These are phyloP conservation scores for Sugiyamaella floridensis DNA, from an alignment of 805 yeast species.

Conservation along the genomic window DNA sequence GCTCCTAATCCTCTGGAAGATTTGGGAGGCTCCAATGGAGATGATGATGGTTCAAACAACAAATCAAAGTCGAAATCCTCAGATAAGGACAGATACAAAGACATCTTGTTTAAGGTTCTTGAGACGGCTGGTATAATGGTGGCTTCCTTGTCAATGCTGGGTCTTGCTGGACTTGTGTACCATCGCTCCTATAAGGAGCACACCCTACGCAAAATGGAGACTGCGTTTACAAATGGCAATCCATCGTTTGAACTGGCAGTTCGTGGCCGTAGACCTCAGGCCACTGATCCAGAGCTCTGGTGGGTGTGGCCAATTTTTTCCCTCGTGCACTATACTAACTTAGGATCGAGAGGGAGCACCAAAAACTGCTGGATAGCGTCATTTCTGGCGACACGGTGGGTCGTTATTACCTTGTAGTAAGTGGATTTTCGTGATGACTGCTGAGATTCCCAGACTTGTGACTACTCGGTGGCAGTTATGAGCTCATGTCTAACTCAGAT, in stretches of 20 bases:
- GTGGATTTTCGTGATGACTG: neutral
- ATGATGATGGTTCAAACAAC: slow-evolving; percentile 1
- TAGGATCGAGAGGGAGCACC: slow-evolving; percentile 69
- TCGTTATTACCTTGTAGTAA: slow-evolving; percentile 51
- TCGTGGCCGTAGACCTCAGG: slow-evolving; percentile 31
- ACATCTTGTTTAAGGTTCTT: slow-evolving; percentile 14
- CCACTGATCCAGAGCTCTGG: slow-evolving; percentile 8
- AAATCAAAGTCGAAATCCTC: neutral
- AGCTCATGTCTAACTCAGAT: slow-evolving; percentile 26
- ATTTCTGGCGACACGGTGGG: slow-evolving; percentile 59
- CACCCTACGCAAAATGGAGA: slow-evolving; percentile 56
- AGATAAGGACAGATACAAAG: neutral
- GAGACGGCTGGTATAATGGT: slow-evolving; percentile 70
- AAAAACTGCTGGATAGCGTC: slow-evolving; percentile 54
- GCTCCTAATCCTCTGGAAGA: slow-evolving; percentile 9
- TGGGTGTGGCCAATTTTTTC: slow-evolving; percentile 14
- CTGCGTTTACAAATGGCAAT: slow-evolving; percentile 62
- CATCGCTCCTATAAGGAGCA: slow-evolving; percentile 54
- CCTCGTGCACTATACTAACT: slow-evolving; percentile 30
- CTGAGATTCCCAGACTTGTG: no score
- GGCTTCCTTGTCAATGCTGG: slow-evolving; percentile 60
- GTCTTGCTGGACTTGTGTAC: slow-evolving; percentile 63
- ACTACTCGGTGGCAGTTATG: no score
- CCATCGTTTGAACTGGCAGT: slow-evolving; percentile 54
- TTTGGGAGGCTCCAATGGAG: slow-evolving; percentile 1